phyloP scores from a whole-genome alignment of 2,329 filamentous ascomycete genomes.

The Microdochium trichocladiopsis region DNA sequence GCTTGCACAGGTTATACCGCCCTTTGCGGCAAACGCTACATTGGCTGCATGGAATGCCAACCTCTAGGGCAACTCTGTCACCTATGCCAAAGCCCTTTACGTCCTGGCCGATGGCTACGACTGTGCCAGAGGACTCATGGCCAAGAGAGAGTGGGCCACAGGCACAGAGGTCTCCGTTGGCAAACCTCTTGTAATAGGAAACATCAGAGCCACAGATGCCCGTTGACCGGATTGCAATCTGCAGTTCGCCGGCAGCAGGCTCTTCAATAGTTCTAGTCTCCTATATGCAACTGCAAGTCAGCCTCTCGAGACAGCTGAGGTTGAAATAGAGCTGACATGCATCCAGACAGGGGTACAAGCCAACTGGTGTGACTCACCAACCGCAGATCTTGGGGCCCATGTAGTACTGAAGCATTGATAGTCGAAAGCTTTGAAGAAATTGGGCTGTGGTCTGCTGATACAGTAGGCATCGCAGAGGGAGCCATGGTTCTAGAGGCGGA shows the following conservation, averaged over 20 bases:
- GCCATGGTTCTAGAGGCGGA: slow-evolving; percentile 33
- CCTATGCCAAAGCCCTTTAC: slow-evolving; percentile 45
- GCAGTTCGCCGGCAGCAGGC: slow-evolving; percentile 46
- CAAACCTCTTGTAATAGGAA: slow-evolving; percentile 66
- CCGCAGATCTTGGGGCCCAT: slow-evolving; percentile 49
- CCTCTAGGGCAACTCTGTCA: slow-evolving; percentile 43
- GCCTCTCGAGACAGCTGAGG: slow-evolving; percentile 8
- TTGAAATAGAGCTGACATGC: slow-evolving; percentile 1
- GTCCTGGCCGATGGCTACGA: slow-evolving; percentile 46
- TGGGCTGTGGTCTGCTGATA: slow-evolving; percentile 35
- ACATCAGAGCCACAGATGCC: slow-evolving; percentile 66
- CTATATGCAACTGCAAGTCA: slow-evolving; percentile 23
- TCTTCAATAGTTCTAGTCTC: slow-evolving; percentile 42
- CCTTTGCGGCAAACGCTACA: slow-evolving; percentile 36
- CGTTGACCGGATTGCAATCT: slow-evolving; percentile 58
- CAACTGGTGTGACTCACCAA: slow-evolving; percentile 34
- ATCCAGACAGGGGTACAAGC: slow-evolving; percentile 5
- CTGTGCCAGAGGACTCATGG: slow-evolving; percentile 55
- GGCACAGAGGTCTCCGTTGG: slow-evolving; percentile 63
- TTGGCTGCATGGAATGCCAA: slow-evolving; percentile 28
- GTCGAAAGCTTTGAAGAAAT: slow-evolving; percentile 32
- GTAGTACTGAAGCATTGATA: slow-evolving; percentile 47
- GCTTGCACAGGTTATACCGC: slow-evolving; percentile 56
- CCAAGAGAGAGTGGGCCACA: slow-evolving; percentile 58
- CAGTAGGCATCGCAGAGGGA: slow-evolving; percentile 39